Evolutionary conservation across 495 filamentous ascomycete species (phyloP).

Genomic region (Podospora anserina): DNA sequence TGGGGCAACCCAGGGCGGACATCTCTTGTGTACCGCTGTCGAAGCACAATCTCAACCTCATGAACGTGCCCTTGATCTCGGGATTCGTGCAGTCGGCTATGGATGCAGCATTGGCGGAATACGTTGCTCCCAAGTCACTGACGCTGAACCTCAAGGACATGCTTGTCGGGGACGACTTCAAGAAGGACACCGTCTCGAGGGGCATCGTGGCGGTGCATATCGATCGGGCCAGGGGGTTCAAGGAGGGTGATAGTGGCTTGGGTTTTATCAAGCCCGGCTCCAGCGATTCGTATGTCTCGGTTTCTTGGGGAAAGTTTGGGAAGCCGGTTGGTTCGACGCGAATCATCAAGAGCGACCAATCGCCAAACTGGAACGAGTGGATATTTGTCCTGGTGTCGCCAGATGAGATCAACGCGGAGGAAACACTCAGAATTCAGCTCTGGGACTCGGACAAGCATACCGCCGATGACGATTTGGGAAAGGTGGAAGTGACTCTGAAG

Average conservation of each 20-base stretch:
- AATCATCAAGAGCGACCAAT: slow-evolving; percentile 59
- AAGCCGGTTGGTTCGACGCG: slow-evolving; percentile 63
- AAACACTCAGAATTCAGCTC: slow-evolving; percentile 62
- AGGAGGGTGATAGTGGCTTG: slow-evolving; percentile 60
- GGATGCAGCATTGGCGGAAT: slow-evolving; percentile 65
- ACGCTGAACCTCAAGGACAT: slow-evolving; percentile 71
- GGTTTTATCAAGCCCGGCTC: slow-evolving; percentile 58
- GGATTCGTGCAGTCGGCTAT: slow-evolving; percentile 71
- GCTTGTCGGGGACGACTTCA: slow-evolving; percentile 71
- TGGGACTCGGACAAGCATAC: slow-evolving; percentile 69
- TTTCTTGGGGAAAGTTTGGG: slow-evolving; percentile 73
- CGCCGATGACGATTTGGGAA: slow-evolving; percentile 70
- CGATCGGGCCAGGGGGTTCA: slow-evolving; percentile 61
- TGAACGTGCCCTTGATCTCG: slow-evolving; percentile 67
- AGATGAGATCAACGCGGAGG: slow-evolving; percentile 69
- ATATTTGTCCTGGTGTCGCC: slow-evolving; percentile 61
- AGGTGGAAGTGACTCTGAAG: slow-evolving; percentile 64
- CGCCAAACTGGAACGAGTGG: slow-evolving; percentile 68
- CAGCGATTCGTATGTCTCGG: slow-evolving; percentile 65
- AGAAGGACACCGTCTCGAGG: slow-evolving; percentile 62
- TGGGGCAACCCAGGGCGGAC: slow-evolving; percentile 73
- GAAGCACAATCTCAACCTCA: slow-evolving; percentile 63
- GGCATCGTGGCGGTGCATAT: slow-evolving; percentile 65
- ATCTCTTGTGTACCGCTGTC: slow-evolving; percentile 64
- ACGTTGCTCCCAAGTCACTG: slow-evolving; percentile 70